phyloP scores from a whole-genome alignment of 108 stramenopile species.

The Pseudonitzschia pungens region DNA sequence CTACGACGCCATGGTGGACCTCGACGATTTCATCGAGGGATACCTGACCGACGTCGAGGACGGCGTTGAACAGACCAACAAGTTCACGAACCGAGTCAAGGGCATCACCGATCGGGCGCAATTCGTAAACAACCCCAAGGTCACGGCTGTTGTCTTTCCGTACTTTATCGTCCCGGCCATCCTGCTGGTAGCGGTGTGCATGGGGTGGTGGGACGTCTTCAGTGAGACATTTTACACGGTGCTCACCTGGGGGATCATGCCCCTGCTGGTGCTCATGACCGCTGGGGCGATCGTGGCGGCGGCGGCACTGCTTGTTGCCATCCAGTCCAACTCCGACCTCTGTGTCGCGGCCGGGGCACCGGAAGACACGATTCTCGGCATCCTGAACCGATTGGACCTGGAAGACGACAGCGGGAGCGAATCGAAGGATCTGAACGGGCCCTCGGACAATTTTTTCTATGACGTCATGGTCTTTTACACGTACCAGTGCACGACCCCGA shows the following conservation, averaged over 20 bases:
- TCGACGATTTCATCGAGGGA: slow-evolving; percentile 29
- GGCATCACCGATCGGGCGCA: slow-evolving; percentile 4
- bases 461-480: slow-evolving; percentile 31
- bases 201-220: slow-evolving; percentile 36
- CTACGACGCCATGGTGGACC: slow-evolving; percentile 19
- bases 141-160: slow-evolving; percentile 27
- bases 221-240: slow-evolving; percentile 13
- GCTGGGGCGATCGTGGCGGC: slow-evolving; percentile 14
- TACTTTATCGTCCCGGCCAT: slow-evolving; percentile 34
- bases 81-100: slow-evolving; percentile 5
- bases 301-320: slow-evolving; percentile 6
- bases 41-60: slow-evolving; percentile 20
- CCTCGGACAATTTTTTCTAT: slow-evolving; percentile 13
- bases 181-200: slow-evolving; percentile 30
- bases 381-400: slow-evolving; percentile 25
- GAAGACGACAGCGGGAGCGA: neutral
- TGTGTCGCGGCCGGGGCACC: slow-evolving; percentile 27
- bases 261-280: slow-evolving; percentile 33
- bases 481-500: slow-evolving; percentile 18
- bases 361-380: slow-evolving; percentile 25
- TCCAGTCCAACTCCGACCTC: slow-evolving; percentile 34
- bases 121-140: slow-evolving; percentile 18
- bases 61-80: slow-evolving; percentile 8
- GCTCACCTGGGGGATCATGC: slow-evolving; percentile 33
- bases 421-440: neutral